These are phyloP conservation scores for Globisporangium abappressorium DNA, from an alignment of 352 stramenopile species.

Conservation along the genomic window DNA sequence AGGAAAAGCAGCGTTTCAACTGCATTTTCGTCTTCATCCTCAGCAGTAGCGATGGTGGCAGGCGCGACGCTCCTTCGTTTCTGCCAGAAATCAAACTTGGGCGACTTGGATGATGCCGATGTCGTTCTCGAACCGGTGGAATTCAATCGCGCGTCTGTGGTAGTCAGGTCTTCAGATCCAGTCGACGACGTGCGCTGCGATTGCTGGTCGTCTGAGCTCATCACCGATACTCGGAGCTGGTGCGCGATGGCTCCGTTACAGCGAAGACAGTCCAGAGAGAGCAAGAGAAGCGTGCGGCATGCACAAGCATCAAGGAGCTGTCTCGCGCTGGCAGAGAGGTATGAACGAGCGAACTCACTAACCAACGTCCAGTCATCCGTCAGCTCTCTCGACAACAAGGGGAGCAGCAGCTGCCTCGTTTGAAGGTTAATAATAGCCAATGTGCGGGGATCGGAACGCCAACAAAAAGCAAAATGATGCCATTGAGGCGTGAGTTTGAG, in stretches of 20 bases:
- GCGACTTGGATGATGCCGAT: not conserved
- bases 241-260: not conserved
- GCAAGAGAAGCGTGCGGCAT: not conserved
- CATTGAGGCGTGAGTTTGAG: not conserved
- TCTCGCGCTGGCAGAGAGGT: not conserved
- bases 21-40: slow-evolving; percentile 13
- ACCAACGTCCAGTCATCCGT: not conserved
- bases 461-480: slow-evolving; percentile 5
- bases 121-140: slow-evolving; percentile 13
- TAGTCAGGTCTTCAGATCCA: not conserved
- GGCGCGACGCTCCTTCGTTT: slow-evolving; percentile 20
- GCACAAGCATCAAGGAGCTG: not conserved
- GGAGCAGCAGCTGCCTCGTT: not conserved
- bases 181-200: slow-evolving; percentile 6
- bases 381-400: not conserved
- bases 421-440: not conserved
- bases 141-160: slow-evolving; percentile 10
- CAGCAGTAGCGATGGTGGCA: not conserved
- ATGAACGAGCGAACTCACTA: not conserved
- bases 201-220: slow-evolving; percentile 4
- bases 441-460: not conserved
- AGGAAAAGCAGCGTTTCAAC: slow-evolving; percentile 26
- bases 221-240: not conserved
- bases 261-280: not conserved
- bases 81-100: slow-evolving; percentile 20